Evolutionary conservation across 352 stramenopile genomes (phyloP).

Genomic region (Pythium folliculosum): DNA sequence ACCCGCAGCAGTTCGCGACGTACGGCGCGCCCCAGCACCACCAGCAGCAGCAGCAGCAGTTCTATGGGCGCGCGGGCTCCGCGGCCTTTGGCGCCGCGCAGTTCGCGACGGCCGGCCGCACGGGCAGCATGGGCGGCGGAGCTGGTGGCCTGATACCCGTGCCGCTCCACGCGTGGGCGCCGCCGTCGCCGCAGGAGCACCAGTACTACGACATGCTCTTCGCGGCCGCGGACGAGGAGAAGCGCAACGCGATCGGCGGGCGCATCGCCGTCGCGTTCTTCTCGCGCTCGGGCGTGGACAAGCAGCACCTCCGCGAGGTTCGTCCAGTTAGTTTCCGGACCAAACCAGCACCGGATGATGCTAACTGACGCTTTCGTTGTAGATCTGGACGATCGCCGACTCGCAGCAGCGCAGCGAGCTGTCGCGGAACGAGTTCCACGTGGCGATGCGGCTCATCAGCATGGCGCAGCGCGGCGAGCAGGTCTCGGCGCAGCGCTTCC

Average conservation of each 20-base stretch:
- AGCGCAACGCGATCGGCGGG: slow-evolving; percentile 83
- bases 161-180: slow-evolving; percentile 54
- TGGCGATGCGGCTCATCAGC: slow-evolving; percentile 83
- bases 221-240: slow-evolving; percentile 82
- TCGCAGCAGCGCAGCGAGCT: slow-evolving; percentile 69
- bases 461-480: slow-evolving; percentile 81
- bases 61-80: slow-evolving; percentile 42
- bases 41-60: slow-evolving; percentile 51
- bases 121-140: slow-evolving; percentile 25
- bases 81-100: slow-evolving; percentile 28
- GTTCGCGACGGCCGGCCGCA: slow-evolving; percentile 41
- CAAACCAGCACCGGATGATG: not conserved
- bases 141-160: slow-evolving; percentile 5
- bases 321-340: not conserved
- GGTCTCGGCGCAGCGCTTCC: slow-evolving; percentile 67
- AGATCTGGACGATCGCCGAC: slow-evolving; percentile 85
- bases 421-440: slow-evolving; percentile 83
- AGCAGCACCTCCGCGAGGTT: slow-evolving; percentile 75
- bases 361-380: not conserved
- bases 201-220: slow-evolving; percentile 94
- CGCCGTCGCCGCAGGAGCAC: slow-evolving; percentile 61
- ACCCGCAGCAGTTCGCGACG: slow-evolving; percentile 64
- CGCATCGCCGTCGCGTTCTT: slow-evolving; percentile 93
- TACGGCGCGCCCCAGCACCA: slow-evolving; percentile 34
- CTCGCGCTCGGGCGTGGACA: slow-evolving; percentile 89